Evolutionary conservation across 108 stramenopile species (phyloP).

Genomic region (Thalassiosira profunda): DNA sequence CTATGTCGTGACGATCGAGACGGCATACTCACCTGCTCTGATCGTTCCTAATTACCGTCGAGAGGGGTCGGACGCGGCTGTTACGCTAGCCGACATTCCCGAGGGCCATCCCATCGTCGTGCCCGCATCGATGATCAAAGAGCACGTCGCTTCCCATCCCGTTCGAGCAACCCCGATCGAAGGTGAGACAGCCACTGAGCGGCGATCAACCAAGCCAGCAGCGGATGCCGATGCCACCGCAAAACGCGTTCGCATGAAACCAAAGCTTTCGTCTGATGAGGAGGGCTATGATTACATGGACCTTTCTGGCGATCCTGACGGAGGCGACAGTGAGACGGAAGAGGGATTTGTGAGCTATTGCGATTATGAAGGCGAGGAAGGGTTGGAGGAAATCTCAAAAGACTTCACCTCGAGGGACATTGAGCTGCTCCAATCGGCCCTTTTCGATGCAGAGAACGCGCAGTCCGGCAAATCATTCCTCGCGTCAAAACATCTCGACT

Average conservation of each 20-base stretch:
- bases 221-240: neutral
- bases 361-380: neutral
- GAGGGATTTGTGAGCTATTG: too few relatives aligned
- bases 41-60: neutral
- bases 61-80: neutral
- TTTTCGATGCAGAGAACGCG: neutral
- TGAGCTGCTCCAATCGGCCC: neutral
- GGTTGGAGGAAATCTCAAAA: neutral
- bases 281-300: too few relatives aligned
- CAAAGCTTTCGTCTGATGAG: neutral
- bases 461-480: neutral
- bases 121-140: conserved; percentile 31
- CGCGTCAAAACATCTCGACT: conserved; percentile 3
- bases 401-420: neutral
- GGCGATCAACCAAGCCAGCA: neutral
- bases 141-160: conserved; percentile 15
- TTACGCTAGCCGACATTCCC: conserved; percentile 13
- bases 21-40: conserved; percentile 8
- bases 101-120: conserved; percentile 6
- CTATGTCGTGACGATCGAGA: neutral
- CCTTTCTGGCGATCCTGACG: too few relatives aligned
- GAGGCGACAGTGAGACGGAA: neutral
- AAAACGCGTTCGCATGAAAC: neutral
- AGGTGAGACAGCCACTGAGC: neutral
- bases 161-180: neutral